Conservation (phyloP, 2,329 filamentous ascomycete species). For the Talaromyces sp. region DNA sequence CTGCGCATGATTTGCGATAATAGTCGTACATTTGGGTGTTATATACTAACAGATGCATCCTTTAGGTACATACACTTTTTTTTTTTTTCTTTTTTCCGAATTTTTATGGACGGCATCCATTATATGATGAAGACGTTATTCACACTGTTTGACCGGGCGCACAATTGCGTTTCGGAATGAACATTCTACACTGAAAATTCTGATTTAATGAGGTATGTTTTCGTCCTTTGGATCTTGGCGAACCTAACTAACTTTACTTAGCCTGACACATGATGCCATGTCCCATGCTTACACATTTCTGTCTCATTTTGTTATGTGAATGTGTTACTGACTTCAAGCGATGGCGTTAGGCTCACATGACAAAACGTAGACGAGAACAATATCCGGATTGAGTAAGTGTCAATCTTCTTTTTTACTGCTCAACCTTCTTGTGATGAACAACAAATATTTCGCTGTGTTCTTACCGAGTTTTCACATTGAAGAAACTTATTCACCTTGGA, state of each 20-base stretch:
- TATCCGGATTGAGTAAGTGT: neutral
- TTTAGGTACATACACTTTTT: conserved; percentile 20
- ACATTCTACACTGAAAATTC: conserved; percentile 60
- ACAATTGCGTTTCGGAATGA: conserved; percentile 50
- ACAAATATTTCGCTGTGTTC: conserved; percentile 59
- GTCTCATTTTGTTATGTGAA: neutral
- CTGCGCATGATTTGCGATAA: neutral
- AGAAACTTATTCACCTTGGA: conserved; percentile 59
- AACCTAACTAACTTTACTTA: conserved; percentile 14
- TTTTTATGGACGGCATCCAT: conserved; percentile 32
- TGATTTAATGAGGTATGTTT: conserved; percentile 61
- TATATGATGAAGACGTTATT: conserved; percentile 62
- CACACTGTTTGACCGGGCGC: conserved; percentile 62
- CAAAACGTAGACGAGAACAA: neutral
- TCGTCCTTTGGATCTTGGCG: conserved; percentile 2
- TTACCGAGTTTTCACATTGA: conserved; percentile 56
- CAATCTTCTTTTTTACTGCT: neutral
- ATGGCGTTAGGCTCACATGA: neutral
- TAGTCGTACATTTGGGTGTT: neutral
- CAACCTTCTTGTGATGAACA: conserved; percentile 47
- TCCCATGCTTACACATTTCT: conserved; percentile 15
- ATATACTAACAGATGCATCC: conserved; percentile 1
- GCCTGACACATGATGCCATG: conserved; percentile 39
- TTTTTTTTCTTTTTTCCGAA: conserved; percentile 11
- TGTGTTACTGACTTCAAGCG: neutral